Evolutionary conservation across 2,329 filamentous ascomycete genomes (phyloP).

Genomic region (Lasiodiplodia hormozganensis): DNA sequence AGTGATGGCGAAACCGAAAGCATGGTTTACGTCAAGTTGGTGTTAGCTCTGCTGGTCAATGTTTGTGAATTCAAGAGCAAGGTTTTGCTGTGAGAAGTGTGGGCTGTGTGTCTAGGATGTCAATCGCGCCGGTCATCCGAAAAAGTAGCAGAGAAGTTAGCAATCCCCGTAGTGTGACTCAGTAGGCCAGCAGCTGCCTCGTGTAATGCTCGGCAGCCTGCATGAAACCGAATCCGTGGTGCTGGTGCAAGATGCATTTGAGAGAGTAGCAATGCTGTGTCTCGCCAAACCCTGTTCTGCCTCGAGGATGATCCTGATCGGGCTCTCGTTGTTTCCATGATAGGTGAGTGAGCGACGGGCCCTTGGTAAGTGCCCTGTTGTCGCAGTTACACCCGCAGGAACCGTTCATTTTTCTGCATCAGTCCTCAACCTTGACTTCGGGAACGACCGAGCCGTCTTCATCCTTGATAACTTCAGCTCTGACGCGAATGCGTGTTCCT

Average conservation of each 20-base stretch:
- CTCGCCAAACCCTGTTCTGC: no score
- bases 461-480: conserved; percentile 6
- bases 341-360: no score
- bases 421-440: background rate
- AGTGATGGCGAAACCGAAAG: background rate
- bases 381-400: no score
- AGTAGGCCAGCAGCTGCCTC: background rate
- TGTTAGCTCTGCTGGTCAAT: background rate
- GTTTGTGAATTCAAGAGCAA: background rate
- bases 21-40: background rate
- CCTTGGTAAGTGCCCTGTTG: no score
- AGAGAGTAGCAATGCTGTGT: no score
- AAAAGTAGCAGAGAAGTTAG: background rate
- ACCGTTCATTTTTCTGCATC: background rate
- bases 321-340: no score
- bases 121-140: background rate
- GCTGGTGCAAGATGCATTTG: no score
- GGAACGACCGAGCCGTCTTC: background rate
- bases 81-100: background rate
- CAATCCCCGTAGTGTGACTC: background rate
- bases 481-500: conserved; percentile 4
- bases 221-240: no score
- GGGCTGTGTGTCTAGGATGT: background rate
- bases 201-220: no score
- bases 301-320: no score